These are phyloP conservation scores for Eutrema salsugineum DNA, from an alignment of 441 rosid species.

Conservation along the genomic window DNA sequence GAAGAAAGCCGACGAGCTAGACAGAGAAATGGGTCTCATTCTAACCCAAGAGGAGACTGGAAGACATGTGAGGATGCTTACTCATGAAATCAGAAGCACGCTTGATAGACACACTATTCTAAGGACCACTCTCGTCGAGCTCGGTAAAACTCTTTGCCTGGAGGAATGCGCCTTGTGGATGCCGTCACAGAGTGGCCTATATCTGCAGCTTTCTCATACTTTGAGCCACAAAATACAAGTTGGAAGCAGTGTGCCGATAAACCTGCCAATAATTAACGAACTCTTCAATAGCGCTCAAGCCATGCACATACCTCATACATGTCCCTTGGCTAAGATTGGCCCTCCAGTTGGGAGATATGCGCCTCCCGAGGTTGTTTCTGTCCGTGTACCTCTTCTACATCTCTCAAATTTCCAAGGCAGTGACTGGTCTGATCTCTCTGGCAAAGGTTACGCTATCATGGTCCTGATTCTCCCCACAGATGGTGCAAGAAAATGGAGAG, in stretches of 20 bases:
- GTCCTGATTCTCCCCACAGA: constrained; percentile 84
- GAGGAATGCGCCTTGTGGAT: constrained; percentile 98
- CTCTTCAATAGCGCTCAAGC: constrained; percentile 69
- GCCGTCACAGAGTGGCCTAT: constrained; percentile 68
- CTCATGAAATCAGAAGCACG: constrained; percentile 93
- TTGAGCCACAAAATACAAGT: constrained; percentile 56
- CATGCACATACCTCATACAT: constrained; percentile 58
- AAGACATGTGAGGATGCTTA: constrained; percentile 91
- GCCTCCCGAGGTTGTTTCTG: constrained; percentile 83
- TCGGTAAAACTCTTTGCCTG: constrained; percentile 74
- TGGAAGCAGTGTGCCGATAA: constrained; percentile 58
- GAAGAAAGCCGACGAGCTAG: constrained; percentile 82
- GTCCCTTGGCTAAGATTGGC: constrained; percentile 75
- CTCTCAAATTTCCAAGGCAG: constrained; percentile 79
- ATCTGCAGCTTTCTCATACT: constrained; percentile 75
- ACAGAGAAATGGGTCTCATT: constrained; percentile 86
- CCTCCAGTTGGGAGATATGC: constrained; percentile 59
- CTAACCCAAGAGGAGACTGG: constrained; percentile 97
- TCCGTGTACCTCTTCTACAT: constrained; percentile 86
- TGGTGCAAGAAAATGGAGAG: constrained; percentile 83
- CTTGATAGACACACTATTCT: constrained; percentile 81
- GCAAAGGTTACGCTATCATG: constrained; percentile 80
- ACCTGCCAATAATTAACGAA: constrained; percentile 53
- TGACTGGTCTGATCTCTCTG: constrained; percentile 81
- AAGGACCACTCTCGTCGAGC: constrained; percentile 83